Evolutionary conservation across 306 rosid genomes (phyloP), one percentile per base, ranked within the genome.

Genomic region (Quercus robur): DNA sequence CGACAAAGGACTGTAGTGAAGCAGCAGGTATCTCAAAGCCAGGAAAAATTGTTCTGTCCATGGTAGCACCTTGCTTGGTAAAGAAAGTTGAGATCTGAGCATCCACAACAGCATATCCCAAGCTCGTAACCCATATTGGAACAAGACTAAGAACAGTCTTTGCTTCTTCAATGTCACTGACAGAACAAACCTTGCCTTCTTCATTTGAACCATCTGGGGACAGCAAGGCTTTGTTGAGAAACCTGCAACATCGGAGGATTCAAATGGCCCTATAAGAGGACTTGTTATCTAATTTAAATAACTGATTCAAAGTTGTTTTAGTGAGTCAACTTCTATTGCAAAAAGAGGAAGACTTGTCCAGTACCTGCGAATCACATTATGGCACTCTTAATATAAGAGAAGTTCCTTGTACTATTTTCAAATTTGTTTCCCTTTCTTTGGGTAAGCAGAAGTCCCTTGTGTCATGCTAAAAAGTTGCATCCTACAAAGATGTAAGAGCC

Each of bases 81-180:
- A 33, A 1, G 38, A 33, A 33, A 33, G 38, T 33, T 33, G 38
- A 33, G 38, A 33, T 33, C 38, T 33, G 7, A 33, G 38, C 38
- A 33, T 33, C 38, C 38, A 33, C 6, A 33, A 33, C 38, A 33
- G 38, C 38, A 33, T 33, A 33, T 33, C 38, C 38, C 38, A 33
- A 33, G 38, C 38, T 33, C 6, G 2, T 33, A 33, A 33, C 38
- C 6, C 38, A 33, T 33, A 33, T 5, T 33, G 2, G 38, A 33
- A 33, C 35, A 30, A 88, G 54, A 73, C 90, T 77, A 56, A 88
- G 83, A 8, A 80, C 41, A 0, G 83, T 79, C 59, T 80, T 86
- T 54, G 90, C 90, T 80, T 88, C 90, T 78, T 82, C 90, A 54
- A 86, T 87, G 54, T 86, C 87, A 6, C 28, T 14, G 1, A 20